Evolutionary conservation across 768 basidiomycete genomes (phyloP), one percentile per base, ranked within the genome.

Genomic region (Boletus subparvulus): DNA sequence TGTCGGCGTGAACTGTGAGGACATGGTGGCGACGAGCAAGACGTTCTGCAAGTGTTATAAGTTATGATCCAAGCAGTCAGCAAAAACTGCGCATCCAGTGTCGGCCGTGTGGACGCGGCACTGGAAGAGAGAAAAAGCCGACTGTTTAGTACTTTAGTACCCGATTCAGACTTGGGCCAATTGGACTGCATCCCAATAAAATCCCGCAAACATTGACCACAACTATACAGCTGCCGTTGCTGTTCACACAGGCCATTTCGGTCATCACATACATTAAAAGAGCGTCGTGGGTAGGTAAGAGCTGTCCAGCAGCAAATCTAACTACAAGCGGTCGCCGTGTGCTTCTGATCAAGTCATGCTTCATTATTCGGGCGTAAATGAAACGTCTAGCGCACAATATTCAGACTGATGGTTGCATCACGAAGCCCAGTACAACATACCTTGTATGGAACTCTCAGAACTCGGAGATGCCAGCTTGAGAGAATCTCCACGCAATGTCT

Each of bases 1-100:
- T 24, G 83, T 77, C 37, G 82, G 78, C 50, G 72, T 70, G 67
- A 83, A 81, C 46, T 69, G 68, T 6, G 64, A 56, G 49, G 79
- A 59, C 81, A 81, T 82, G 47, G 52, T 57, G 60, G 30, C 33
- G 32, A 46, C 36, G 35, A 54, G 17, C 6, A 10, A 36, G 48
- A 47, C 10, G 50, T 49, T 55, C 24, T 39, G 52, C 32, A 19
- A 45, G 65, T 55, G 65, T 55, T 61, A 58, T 65, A 59, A 62
- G 67, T 66, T 70, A 41, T 26, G n/a, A 13, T 52, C 30, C 26
- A 19, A 26, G 8, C 51, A 26, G 36, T 30, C n/a, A 41, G 19
- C 46, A 43, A 8, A 66, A 58, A 45, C 64, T 66, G 65, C 55
- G 65, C 58, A 54, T 52, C 26, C 55, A 57, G 13, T 26, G 54